Conservation (phyloP, 1,284 basidiomycete genomes). For the Austroboletus niveus region DNA sequence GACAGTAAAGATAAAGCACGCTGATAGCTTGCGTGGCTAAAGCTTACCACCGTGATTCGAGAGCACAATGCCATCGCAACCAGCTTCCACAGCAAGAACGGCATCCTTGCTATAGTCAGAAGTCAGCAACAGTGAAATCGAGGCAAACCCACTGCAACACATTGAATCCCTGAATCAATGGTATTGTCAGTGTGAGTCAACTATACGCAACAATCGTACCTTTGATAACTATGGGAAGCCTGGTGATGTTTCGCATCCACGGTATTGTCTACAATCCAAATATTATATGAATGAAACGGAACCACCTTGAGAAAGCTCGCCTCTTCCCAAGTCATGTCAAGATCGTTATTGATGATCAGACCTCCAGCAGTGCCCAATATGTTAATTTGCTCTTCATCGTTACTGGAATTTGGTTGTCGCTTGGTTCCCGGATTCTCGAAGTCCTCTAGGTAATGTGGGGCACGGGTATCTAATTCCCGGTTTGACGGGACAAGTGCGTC, state of each 20-base stretch:
- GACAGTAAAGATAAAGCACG: conserved; percentile 4
- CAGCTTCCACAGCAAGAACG: conserved; percentile 81
- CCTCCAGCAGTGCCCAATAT: conserved; percentile 63
- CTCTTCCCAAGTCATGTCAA: conserved; percentile 73
- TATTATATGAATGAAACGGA: conserved; percentile 5
- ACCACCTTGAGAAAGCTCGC: conserved; percentile 30
- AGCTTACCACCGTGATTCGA: conserved; percentile 86
- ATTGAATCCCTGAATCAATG: conserved; percentile 57
- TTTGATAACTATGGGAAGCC: conserved; percentile 83
- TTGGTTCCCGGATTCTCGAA: conserved; percentile 43
- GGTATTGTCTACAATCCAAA: conserved; percentile 56
- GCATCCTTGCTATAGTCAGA: conserved; percentile 55
- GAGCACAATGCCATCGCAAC: conserved; percentile 82
- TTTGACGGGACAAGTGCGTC: conserved; percentile 88
- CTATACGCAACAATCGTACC: conserved; percentile 39
- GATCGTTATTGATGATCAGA: conserved; percentile 60
- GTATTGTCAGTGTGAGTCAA: conserved; percentile 6
- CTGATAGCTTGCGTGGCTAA: conserved; percentile 6
- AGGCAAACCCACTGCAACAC: conserved; percentile 55
- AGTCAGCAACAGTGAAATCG: not conserved
- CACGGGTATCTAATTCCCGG: conserved; percentile 76
- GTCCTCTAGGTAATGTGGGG: conserved; percentile 61
- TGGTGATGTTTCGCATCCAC: conserved; percentile 75
- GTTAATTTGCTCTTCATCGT: conserved; percentile 37
- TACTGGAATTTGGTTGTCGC: conserved; percentile 25